These are phyloP conservation scores for Malassezia psittaci DNA, from an alignment of 1,284 basidiomycete genomes.

Conservation along the genomic window DNA sequence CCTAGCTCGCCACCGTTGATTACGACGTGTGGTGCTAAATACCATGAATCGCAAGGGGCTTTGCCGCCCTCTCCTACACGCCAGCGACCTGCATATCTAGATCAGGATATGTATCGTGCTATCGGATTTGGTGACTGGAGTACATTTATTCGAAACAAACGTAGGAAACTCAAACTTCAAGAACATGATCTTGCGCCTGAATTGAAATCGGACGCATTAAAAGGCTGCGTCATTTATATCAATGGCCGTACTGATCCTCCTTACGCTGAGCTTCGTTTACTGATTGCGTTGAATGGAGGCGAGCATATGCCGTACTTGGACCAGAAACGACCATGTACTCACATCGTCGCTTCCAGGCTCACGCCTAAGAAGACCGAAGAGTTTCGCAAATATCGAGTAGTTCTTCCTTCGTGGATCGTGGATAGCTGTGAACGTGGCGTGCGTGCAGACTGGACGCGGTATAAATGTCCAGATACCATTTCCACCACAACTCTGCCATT, in stretches of 20 bases:
- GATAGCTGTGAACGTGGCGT: constrained; percentile 60
- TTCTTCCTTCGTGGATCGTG: constrained; percentile 73
- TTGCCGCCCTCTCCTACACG: neutral
- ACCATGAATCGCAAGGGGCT: neutral
- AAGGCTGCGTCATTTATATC: constrained; percentile 52
- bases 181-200: neutral
- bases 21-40: neutral
- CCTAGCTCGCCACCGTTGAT: neutral
- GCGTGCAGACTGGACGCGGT: constrained; percentile 63
- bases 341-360: constrained; percentile 78
- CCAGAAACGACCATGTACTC: constrained; percentile 59
- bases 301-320: constrained; percentile 72
- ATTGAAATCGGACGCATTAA: neutral
- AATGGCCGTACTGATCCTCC: constrained; percentile 85
- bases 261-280: constrained; percentile 67
- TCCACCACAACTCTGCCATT: constrained; percentile 11
- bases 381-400: constrained; percentile 78
- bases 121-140: constrained; percentile 71
- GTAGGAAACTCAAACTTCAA: constrained; percentile 57
- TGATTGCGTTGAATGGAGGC: constrained; percentile 75
- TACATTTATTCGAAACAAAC: constrained; percentile 79
- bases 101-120: constrained; percentile 58
- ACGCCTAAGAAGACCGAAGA: constrained; percentile 80
- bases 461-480: constrained; percentile 18
- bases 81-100: neutral